phyloP scores from a whole-genome alignment of 2,329 filamentous ascomycete species.

The Didymella segeticola region DNA sequence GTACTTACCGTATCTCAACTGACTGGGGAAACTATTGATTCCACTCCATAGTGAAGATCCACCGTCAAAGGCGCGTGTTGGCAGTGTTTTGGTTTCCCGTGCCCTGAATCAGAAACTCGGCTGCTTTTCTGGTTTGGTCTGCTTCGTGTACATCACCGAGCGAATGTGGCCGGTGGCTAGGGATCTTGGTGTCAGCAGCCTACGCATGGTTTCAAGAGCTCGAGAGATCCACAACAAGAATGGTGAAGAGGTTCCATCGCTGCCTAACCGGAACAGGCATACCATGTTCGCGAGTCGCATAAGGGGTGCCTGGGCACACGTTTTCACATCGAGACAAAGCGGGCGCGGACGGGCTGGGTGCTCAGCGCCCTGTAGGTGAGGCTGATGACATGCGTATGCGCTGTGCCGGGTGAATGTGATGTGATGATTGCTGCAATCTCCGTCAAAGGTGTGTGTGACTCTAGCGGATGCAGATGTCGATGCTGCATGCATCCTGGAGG shows the following conservation, averaged over 20 bases:
- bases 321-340: slow-evolving; percentile 28
- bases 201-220: slow-evolving; percentile 42
- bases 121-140: slow-evolving; percentile 21
- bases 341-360: slow-evolving; percentile 27
- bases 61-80: not conserved
- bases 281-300: slow-evolving; percentile 20
- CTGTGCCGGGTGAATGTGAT: slow-evolving; percentile 27
- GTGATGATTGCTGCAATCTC: slow-evolving; percentile 45
- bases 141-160: slow-evolving; percentile 20
- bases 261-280: slow-evolving; percentile 30
- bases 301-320: slow-evolving; percentile 26
- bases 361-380: slow-evolving; percentile 25
- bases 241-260: slow-evolving; percentile 31
- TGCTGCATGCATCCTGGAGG: slow-evolving; percentile 34
- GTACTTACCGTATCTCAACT: not conserved
- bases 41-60: not conserved
- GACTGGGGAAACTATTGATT: not conserved
- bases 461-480: slow-evolving; percentile 30
- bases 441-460: slow-evolving; percentile 35
- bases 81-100: slow-evolving; percentile 9
- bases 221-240: slow-evolving; percentile 27
- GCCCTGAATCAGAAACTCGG: slow-evolving; percentile 23
- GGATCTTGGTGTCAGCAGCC: slow-evolving; percentile 35
- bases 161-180: slow-evolving; percentile 25
- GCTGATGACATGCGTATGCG: slow-evolving; percentile 27